Evolutionary conservation across 2,329 filamentous ascomycete species (phyloP).

Genomic region (Talaromyces sp.): DNA sequence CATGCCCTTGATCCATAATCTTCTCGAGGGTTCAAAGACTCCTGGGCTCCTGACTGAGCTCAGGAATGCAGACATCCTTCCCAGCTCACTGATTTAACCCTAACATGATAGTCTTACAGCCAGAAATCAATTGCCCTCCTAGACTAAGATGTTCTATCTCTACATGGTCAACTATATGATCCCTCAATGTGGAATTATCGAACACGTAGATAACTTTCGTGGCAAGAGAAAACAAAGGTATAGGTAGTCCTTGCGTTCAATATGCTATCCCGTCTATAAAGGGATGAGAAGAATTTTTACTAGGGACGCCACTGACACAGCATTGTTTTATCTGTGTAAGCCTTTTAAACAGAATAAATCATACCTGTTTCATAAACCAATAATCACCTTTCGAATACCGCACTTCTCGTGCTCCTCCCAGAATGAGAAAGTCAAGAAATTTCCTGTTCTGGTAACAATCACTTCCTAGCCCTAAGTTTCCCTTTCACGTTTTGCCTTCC

Average conservation of each 20-base stretch:
- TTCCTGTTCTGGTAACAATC: too few species aligned
- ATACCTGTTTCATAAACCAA: neutral
- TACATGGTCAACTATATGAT: neutral
- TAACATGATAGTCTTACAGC: neutral
- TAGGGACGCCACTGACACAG: neutral
- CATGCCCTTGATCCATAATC: neutral
- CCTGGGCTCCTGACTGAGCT: neutral
- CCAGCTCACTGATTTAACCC: neutral
- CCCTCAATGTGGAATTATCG: neutral
- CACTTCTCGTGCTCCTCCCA: too few species aligned
- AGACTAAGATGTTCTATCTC: neutral
- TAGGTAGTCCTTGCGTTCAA: neutral
- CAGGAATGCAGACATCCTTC: neutral
- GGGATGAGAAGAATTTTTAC: neutral
- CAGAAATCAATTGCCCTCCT: too few species aligned
- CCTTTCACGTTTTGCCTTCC: too few species aligned
- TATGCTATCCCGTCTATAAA: neutral
- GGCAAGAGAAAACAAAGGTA: too few species aligned
- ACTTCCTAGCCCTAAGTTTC: too few species aligned
- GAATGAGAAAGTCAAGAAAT: too few species aligned
- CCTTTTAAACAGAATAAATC: neutral
- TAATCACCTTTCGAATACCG: too few species aligned
- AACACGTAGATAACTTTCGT: too few species aligned
- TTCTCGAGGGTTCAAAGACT: neutral
- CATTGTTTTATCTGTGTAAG: neutral